Evolutionary conservation across 2,329 filamentous ascomycete genomes (phyloP).

Genomic region (Tolypocladium album): DNA sequence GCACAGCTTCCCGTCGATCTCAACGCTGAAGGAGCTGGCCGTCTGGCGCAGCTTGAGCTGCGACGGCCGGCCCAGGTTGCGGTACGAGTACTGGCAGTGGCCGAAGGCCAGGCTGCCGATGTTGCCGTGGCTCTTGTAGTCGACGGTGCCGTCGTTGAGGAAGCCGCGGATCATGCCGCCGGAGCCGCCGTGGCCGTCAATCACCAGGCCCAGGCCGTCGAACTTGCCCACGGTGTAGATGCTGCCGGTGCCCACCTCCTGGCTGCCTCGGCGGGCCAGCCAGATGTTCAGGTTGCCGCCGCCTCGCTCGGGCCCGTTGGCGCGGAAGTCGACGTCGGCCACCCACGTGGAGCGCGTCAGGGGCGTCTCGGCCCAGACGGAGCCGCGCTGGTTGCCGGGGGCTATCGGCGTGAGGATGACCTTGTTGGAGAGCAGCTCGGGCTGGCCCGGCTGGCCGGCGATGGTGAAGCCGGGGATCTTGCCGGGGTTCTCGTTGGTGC

Average conservation of each 20-base stretch:
- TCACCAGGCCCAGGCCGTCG: constrained; percentile 78
- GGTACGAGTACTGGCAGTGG: constrained; percentile 82
- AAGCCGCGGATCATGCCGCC: constrained; percentile 83
- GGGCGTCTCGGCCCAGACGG: constrained; percentile 63
- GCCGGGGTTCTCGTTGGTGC: constrained; percentile 14
- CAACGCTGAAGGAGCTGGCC: constrained; percentile 58
- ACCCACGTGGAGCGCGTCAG: constrained; percentile 63
- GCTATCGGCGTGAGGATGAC: constrained; percentile 82
- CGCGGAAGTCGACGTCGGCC: constrained; percentile 78
- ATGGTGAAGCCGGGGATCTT: constrained; percentile 44
- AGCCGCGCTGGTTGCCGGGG: constrained; percentile 75
- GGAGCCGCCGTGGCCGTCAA: constrained; percentile 71
- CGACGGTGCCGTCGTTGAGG: constrained; percentile 78
- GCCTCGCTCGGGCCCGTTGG: constrained; percentile 72
- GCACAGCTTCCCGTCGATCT: constrained; percentile 69
- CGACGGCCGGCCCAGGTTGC: constrained; percentile 79
- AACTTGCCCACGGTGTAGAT: constrained; percentile 79
- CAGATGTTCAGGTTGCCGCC: constrained; percentile 90
- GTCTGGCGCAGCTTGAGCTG: constrained; percentile 64
- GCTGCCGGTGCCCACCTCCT: constrained; percentile 58
- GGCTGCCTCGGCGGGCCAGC: constrained; percentile 63
- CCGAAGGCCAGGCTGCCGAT: constrained; percentile 86
- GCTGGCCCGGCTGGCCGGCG: constrained; percentile 40
- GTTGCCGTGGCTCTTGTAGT: constrained; percentile 65
- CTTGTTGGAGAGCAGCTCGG: constrained; percentile 73